A percentile compares a stretch with the other conserved stretches of the same genome.
Evolutionary conservation across 345 rosid species (phyloP).

Genomic region (Brassica rapa): DNA sequence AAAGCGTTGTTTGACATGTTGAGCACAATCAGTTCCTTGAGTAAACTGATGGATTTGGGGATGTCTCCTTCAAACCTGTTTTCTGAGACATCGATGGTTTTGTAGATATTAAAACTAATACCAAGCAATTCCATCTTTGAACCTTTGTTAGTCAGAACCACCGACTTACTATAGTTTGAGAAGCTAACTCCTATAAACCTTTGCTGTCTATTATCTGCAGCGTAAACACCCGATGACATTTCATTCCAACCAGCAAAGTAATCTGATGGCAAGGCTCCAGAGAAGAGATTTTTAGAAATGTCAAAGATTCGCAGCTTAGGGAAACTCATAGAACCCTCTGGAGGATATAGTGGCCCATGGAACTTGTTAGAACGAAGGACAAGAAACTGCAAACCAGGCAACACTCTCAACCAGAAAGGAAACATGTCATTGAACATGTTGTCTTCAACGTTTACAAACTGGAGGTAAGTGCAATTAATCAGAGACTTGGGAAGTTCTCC

Average conservation of each 20-base stretch:
- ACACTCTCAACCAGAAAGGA: not conserved
- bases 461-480: not conserved
- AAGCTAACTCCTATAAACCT: not conserved
- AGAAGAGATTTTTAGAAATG: not conserved
- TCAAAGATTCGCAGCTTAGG: not conserved
- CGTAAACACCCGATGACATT: not conserved
- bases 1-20: not conserved
- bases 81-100: not conserved
- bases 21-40: not conserved
- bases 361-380: not conserved
- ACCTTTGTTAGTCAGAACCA: not conserved
- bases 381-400: not conserved
- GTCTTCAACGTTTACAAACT: not conserved
- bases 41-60: not conserved
- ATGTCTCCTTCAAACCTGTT: not conserved
- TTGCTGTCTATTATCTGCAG: not conserved
- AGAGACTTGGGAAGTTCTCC: not conserved
- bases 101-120: not conserved
- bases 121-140: not conserved
- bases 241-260: not conserved
- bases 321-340: not conserved
- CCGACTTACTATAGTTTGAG: not conserved
- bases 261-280: not conserved
- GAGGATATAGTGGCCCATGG: not conserved
- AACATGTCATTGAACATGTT: not conserved